A percentile compares a stretch with the other conserved stretches of the same genome.
Evolutionary conservation across 768 basidiomycete genomes (phyloP).

Genomic region (Kwoniella dejecticola): DNA sequence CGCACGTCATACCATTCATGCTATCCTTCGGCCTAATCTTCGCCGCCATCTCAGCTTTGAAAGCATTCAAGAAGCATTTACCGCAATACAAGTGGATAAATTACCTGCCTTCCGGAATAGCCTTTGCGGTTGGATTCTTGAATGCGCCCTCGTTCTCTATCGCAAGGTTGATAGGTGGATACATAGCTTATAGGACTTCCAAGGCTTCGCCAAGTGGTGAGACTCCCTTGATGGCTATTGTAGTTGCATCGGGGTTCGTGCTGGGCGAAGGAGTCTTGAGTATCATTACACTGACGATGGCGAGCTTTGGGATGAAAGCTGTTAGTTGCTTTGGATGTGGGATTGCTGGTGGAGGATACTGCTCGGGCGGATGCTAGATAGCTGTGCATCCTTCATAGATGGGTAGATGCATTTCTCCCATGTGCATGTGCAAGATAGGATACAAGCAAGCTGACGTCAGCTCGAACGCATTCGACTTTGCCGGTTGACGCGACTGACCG

Average conservation of each 20-base stretch:
- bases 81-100: conserved; percentile 49
- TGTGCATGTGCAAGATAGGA: too few species aligned
- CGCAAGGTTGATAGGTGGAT: conserved; percentile 83
- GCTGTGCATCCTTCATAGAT: too few species aligned
- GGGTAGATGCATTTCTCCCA: too few species aligned
- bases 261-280: conserved; percentile 91
- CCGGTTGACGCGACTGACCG: too few species aligned
- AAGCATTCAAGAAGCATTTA: conserved; percentile 59
- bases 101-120: conserved; percentile 89
- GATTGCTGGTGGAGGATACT: conserved; percentile 53
- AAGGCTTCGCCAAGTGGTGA: conserved; percentile 35
- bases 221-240: conserved; percentile 62
- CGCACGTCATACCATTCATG: conserved; percentile 77
- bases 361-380: conserved; percentile 48
- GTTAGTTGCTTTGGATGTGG: conserved; percentile 83
- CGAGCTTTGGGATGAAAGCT: conserved; percentile 72
- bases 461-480: too few species aligned
- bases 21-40: conserved; percentile 72
- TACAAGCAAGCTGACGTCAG: too few species aligned
- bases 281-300: conserved; percentile 72
- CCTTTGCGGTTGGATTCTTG: conserved; percentile 92
- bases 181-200: conserved; percentile 65
- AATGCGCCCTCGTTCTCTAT: conserved; percentile 94
- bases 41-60: conserved; percentile 66
- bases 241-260: conserved; percentile 92